Evolutionary conservation across 2,329 filamentous ascomycete genomes (phyloP), one percentile per base, ranked within the genome.

Genomic region (Pseudopithomyces maydicus): DNA sequence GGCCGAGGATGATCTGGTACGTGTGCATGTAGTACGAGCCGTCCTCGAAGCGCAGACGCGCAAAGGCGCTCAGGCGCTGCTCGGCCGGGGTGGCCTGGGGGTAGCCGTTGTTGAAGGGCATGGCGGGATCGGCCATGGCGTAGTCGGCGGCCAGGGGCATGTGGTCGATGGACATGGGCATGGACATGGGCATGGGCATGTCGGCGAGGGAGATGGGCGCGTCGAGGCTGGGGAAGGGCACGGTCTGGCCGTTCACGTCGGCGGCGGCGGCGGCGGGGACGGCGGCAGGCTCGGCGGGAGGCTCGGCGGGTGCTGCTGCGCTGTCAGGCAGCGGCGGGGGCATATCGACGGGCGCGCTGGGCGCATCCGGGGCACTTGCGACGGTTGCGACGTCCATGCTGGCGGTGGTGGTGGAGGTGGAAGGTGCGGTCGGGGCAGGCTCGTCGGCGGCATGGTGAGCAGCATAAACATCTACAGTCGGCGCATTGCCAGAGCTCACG

Each of bases 1-100:
- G 87, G 53, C 89, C 90, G 26, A 93, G 85, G 55, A 90, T 84
- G 64, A 92, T 84, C 51, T 85, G 82, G 65, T 88, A 88, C 1
- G 89, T 91, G 50, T 87, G 91, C 86, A 93, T 90, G 75, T 90
- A 90, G 73, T 90, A 92, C 54, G 87, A 84, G 69, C 89, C 89
- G 78, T 93, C 90, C 63, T 84, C 82, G 70, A 93, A 92, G 66
- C 88, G 85, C 58, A 93, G 78, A 69, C 87, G 86, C 39, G 86
- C 86, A 72, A 85, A 88, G 33, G 85, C 86, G 61, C 84, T 81
- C 58, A 86, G 83, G 49, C 70, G 70, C 58, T 74, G 69, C 51
- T 74, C 62, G 56, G 59, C 64, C 23, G 57, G 48, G 12, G 43
- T 52, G 19, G 56, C 44, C 33, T 57, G 60, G 51, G 38, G 54